phyloP scores from a whole-genome alignment of 2,329 filamentous ascomycete genomes.

The Diaporthe capsici region DNA sequence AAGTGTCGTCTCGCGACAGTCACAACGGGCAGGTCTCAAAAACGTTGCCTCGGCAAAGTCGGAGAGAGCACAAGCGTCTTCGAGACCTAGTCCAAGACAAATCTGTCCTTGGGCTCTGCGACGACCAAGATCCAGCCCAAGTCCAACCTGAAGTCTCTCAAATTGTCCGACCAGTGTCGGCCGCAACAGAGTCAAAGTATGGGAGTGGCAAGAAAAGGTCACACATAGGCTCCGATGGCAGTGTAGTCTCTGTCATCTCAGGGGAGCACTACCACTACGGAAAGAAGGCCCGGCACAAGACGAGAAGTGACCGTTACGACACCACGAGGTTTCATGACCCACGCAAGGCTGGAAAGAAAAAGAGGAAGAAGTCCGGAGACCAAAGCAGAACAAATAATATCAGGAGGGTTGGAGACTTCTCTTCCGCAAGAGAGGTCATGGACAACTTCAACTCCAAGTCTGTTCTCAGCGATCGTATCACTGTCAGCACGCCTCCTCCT shows the following conservation, averaged over 20 bases:
- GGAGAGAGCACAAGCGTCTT: neutral
- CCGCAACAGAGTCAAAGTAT: slow-evolving; percentile 7
- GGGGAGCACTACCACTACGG: slow-evolving; percentile 11
- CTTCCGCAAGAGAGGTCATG: slow-evolving; percentile 63
- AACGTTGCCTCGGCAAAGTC: neutral
- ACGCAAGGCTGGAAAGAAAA: slow-evolving; percentile 32
- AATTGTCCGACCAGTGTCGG: neutral
- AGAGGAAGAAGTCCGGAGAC: slow-evolving; percentile 45
- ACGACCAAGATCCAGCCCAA: neutral
- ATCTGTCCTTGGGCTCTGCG: neutral
- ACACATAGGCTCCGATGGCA: neutral
- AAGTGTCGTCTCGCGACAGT: neutral
- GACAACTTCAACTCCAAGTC: slow-evolving; percentile 68
- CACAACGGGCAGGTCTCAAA: neutral
- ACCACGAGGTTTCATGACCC: slow-evolving; percentile 48
- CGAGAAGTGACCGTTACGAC: slow-evolving; percentile 69
- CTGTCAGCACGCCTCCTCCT: slow-evolving; percentile 55
- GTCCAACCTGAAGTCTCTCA: neutral
- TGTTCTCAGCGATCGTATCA: slow-evolving; percentile 66
- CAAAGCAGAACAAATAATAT: slow-evolving; percentile 39
- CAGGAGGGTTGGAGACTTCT: slow-evolving; percentile 49
- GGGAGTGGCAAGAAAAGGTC: slow-evolving; percentile 23
- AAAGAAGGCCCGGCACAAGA: slow-evolving; percentile 66
- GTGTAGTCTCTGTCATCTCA: neutral
- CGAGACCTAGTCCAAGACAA: neutral